These are phyloP conservation scores for Lyophyllum semitale DNA, from an alignment of 768 basidiomycete species.

Conservation along the genomic window DNA sequence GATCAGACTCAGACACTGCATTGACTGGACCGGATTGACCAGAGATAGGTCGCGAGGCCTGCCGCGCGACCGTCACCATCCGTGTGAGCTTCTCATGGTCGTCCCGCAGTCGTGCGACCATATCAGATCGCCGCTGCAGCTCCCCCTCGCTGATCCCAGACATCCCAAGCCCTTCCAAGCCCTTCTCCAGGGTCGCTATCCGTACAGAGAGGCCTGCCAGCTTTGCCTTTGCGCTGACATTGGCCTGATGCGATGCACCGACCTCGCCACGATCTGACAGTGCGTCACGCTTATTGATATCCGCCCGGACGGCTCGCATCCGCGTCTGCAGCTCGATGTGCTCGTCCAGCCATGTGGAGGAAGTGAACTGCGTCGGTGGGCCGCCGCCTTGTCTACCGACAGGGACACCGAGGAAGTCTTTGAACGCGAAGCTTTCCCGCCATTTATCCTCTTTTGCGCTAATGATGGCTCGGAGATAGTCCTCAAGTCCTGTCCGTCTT, in stretches of 20 bases:
- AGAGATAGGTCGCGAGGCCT: slow-evolving; percentile 40
- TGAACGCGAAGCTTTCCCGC: slow-evolving; percentile 78
- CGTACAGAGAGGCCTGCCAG: slow-evolving; percentile 76
- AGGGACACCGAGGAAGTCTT: slow-evolving; percentile 86
- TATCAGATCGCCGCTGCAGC: slow-evolving; percentile 82
- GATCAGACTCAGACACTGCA: slow-evolving; percentile 55
- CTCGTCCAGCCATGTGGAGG: slow-evolving; percentile 88
- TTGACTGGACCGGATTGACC: slow-evolving; percentile 34
- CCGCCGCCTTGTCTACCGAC: slow-evolving; percentile 51
- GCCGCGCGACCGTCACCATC: slow-evolving; percentile 80
- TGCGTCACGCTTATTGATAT: slow-evolving; percentile 86
- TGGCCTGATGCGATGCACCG: slow-evolving; percentile 71
- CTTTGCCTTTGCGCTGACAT: slow-evolving; percentile 84
- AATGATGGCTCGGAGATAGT: slow-evolving; percentile 85
- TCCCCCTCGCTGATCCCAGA: slow-evolving; percentile 90
- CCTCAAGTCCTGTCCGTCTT: slow-evolving; percentile 75
- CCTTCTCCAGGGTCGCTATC: slow-evolving; percentile 71
- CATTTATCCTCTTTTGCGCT: slow-evolving; percentile 80
- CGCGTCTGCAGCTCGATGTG: slow-evolving; percentile 76
- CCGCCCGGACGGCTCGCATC: slow-evolving; percentile 80
- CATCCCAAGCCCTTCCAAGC: slow-evolving; percentile 63
- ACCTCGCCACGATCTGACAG: slow-evolving; percentile 77
- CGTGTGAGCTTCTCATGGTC: slow-evolving; percentile 87
- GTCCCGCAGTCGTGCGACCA: slow-evolving; percentile 86
- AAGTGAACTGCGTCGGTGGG: slow-evolving; percentile 59